Evolutionary conservation across 2,329 filamentous ascomycete genomes (phyloP), one percentile per base, ranked within the genome.

Genomic region (Penicillium thymicola): DNA sequence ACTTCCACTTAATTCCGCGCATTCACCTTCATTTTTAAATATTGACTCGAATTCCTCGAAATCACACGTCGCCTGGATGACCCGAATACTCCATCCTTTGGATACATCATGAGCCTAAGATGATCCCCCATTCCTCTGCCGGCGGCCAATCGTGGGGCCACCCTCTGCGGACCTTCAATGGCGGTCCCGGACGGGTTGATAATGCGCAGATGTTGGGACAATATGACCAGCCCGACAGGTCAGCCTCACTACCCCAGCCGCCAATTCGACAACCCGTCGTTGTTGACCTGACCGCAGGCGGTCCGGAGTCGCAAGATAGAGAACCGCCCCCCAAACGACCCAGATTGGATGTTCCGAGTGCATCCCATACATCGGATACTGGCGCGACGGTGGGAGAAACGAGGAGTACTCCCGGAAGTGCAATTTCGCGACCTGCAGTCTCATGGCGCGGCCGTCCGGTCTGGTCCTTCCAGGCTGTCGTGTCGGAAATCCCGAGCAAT

Each of bases 101-200:
- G 51, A 65, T 65, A 70, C 69, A 71, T 64, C 66, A 76, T 76
- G 70, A 69, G 54, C 65, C 67, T 68, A 69, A 70, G 65, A 76
- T 76, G 74, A 76, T 74, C 61, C 71, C 73, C 57, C 69, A 74
- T 70, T 65, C 74, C 60, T 74, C 72, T 58, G 70, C 70, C 64
- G 71, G 72, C 65, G 68, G 70, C 65, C 73, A 75, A 69, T 60
- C 69, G 55, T 73, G 71, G 72, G 70, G 69, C 56, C 69, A 71
- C 55, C 69, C 70, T 56, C 63, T 68, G 61, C 70, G 69, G 58
- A 54, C 66, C 55, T 59, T 69, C 56, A 70, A 71, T 65, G 68
- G 63, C 59, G 67, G 60, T 61, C 53, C 64, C 49, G 66, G 64
- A 61, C 65, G 66, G 49, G 56, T 60, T 45, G 69, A 72, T 52